Base-by-base conservation (phyloP, 1,139 yeast genomes). In the Zygosaccharomyces pseudobailii region DNA sequence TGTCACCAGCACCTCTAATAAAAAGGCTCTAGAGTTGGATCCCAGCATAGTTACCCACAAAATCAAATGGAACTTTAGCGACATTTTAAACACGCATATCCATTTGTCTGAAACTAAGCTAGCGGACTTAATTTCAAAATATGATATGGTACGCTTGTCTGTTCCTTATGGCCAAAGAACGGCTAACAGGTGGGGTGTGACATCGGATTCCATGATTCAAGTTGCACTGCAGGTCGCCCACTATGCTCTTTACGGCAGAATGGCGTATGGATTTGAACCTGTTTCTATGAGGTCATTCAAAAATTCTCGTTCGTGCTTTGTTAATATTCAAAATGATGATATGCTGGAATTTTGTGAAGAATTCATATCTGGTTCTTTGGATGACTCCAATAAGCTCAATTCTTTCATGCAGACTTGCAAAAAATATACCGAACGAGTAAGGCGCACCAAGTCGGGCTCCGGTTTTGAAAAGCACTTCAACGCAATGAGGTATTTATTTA, bases 391-490 rank as follows among this genome's bases (percentile, higher is more conserved):
- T 1, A 63, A 62, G 45, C 47, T 62, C 33, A 59, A 57, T 8
- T 59, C 72, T 4, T 77, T 84, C 53, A 66, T 72, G 32, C 68
- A 72, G 41, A 76, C 85, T 40, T 78, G 88, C 52, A 66, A 68
- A 23, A 68, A 64, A 36, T 90, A 84, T 61, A 68, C 73, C 2
- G 60, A 62, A 21, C 76, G 72, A 51, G 74, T 80, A 46, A 71
- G 64, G 22, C 70, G 67, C 40, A 84, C 87, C 0, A 74, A 80
- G 70, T 61, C 67, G 30, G 92, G 92, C 2, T 64, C 70, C 45
- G 89, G 90, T 0, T 84, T 81, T 59, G 89, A 84, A 62, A 74
- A 88, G 55, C 90, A 84, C 65, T 71, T 83, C 52, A 77, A 79
- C 56, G 82, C 88, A 0, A 68, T 85, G 45, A 71, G 79, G 39